These are phyloP conservation scores for Candida mattraensis DNA, from an alignment of 805 yeast species.

Conservation along the genomic window DNA sequence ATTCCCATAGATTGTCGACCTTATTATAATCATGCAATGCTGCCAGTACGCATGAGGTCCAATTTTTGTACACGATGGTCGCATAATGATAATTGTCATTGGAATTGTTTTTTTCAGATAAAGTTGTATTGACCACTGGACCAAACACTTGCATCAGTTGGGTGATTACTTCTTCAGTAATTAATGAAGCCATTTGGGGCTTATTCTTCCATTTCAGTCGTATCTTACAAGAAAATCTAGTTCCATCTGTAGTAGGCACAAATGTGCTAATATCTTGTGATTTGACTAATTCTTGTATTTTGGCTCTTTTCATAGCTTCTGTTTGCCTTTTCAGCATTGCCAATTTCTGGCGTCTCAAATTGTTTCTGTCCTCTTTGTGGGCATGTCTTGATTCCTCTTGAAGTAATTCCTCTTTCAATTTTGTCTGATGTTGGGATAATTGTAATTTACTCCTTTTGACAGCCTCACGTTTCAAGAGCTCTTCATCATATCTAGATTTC, in stretches of 20 bases:
- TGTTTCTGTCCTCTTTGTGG: constrained; percentile 6
- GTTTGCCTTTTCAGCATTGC: constrained; percentile 21
- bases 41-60: constrained; percentile 37
- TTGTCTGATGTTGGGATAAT: constrained; percentile 13
- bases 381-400: constrained; percentile 32
- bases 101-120: constrained; percentile 9
- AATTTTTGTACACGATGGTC: constrained; percentile 32
- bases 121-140: constrained; percentile 23
- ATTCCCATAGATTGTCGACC: constrained; percentile 48
- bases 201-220: constrained; percentile 47
- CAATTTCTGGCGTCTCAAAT: constrained; percentile 15
- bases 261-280: neutral
- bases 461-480: constrained; percentile 7
- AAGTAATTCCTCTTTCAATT: constrained; percentile 30
- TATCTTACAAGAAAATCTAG: constrained; percentile 21
- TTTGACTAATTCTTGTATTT: constrained; percentile 11
- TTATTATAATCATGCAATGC: constrained; percentile 40
- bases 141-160: constrained; percentile 51
- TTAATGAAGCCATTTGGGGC: constrained; percentile 34
- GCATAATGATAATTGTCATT: constrained; percentile 40
- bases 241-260: constrained; percentile 1
- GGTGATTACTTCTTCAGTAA: constrained; percentile 35
- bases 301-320: constrained; percentile 13
- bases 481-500: constrained; percentile 24
- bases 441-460: constrained; percentile 1